Evolutionary conservation across 139 green algal genomes (phyloP).

Genomic region (Zygnema cylindricum): DNA sequence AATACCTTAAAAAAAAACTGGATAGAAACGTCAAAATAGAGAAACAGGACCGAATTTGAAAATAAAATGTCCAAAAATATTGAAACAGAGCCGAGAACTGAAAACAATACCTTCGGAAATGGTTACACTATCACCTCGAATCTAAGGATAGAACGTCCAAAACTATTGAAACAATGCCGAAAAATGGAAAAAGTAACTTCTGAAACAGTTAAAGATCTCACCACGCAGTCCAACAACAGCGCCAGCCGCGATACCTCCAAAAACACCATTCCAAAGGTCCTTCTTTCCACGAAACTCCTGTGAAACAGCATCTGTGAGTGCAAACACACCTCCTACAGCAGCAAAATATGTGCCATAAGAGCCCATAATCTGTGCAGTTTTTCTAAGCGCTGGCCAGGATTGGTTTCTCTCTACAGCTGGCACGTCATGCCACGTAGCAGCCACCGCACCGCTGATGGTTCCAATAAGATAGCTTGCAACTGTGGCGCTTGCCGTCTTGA

Average conservation of each 20-base stretch:
- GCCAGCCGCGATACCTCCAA: conserved; percentile 55
- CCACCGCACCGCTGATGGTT: conserved; percentile 29
- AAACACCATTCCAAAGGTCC: conserved; percentile 61
- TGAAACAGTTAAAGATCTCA: too few species aligned
- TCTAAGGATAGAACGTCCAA: too few species aligned
- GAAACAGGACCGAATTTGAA: too few species aligned
- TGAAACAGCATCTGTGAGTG: conserved; percentile 24
- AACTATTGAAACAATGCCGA: too few species aligned
- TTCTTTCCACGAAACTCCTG: conserved; percentile 54
- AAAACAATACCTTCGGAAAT: conserved; percentile 13
- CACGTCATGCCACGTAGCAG: conserved; percentile 54
- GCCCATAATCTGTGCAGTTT: conserved; percentile 53
- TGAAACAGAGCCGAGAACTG: too few species aligned
- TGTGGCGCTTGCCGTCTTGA: conserved; percentile 48
- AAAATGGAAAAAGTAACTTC: neutral
- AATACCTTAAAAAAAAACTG: too few species aligned
- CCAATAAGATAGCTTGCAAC: conserved; percentile 31
- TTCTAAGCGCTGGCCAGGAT: conserved; percentile 51
- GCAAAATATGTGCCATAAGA: conserved; percentile 43
- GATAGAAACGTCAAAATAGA: too few species aligned
- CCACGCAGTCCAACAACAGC: conserved; percentile 45
- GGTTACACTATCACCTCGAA: too few species aligned
- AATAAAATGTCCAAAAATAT: too few species aligned
- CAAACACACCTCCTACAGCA: conserved; percentile 54
- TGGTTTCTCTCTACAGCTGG: conserved; percentile 57